Conservation (phyloP, 164 flowering plant genomes). For the Buxus sempervirens region DNA sequence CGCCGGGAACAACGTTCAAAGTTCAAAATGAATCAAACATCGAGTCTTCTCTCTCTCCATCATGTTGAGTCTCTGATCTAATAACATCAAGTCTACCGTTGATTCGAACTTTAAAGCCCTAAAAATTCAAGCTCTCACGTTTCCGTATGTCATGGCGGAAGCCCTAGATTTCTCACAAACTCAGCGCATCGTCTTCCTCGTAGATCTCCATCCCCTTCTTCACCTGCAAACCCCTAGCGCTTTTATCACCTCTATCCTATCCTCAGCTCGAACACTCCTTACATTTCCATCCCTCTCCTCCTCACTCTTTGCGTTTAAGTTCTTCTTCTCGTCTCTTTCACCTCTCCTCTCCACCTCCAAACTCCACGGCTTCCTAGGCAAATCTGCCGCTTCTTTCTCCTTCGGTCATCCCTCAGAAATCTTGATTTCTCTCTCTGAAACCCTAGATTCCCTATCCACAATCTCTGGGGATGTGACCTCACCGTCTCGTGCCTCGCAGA, state of each 20-base stretch:
- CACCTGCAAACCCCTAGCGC: conserved; percentile 37
- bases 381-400: conserved; percentile 43
- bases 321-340: conserved; percentile 82
- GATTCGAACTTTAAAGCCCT: not conserved
- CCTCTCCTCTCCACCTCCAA: conserved; percentile 61
- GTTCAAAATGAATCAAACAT: no score
- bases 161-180: conserved; percentile 41
- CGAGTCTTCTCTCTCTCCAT: no score
- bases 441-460: conserved; percentile 32
- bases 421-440: conserved; percentile 35
- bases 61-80: no score
- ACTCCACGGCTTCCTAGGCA: conserved; percentile 35
- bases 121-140: not conserved
- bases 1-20: no score
- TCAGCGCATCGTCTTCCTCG: conserved; percentile 63
- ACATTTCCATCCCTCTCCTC: conserved; percentile 51
- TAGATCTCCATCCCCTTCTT: conserved; percentile 75
- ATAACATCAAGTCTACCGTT: no score
- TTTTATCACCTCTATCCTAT: conserved; percentile 48
- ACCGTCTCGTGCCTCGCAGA: conserved; percentile 26
- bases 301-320: conserved; percentile 72
- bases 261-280: conserved; percentile 43
- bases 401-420: conserved; percentile 45
- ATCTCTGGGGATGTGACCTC: not conserved
- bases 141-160: conserved; percentile 7